Base-by-base conservation (phyloP, 768 basidiomycete genomes). In the Russula sp. region DNA sequence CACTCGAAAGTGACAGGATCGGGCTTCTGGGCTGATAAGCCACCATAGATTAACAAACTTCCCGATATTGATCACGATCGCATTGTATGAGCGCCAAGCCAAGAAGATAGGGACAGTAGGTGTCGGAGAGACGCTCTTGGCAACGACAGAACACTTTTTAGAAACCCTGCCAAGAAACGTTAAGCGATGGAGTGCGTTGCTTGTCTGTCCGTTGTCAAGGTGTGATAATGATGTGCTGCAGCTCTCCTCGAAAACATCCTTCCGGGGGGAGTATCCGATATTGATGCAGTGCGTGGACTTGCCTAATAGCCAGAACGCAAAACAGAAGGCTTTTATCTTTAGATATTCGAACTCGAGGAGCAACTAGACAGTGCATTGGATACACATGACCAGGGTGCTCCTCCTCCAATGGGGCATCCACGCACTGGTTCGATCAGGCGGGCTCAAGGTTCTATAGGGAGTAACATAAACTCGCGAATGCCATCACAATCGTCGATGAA, bases 81-180 rank as follows among this genome's bases (percentile, higher is more conserved):
- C 93, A 2, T 75, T 87, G 56, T 96, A 95, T 69, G 94, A 96
- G 73, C 82, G 94, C 16, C 88, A 93, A 70, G 81, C 87, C 2
- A 90, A 90, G 73, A 78, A 74, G 22, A 81, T 78, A 5, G 84
- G 83, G 1, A 81, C 88, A 0, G 75, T 77, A 2, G 83, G 80
- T 25, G 83, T 95, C 66, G 82, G 83, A 63, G 91, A 96, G 63
- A 90, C 90, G 0, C 65, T 94, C 11, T 71, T 78, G 11, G 81
- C 83, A 48, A 76, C 85, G 4, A 77, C 83, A 4, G 93, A 96
- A 66, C 84, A 77, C 63, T 72, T 86, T 48, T 77, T 86, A 42
- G 93, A 94, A 58, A 81, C 81, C 0, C 73, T 96, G 8, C 94
- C 95, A 25, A 79, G 90, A n/a, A 70, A 79, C 1, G 65, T 97